Base-by-base conservation (phyloP, 176 grass and related monocot species). In the Ampelocalamus luodianensis region DNA sequence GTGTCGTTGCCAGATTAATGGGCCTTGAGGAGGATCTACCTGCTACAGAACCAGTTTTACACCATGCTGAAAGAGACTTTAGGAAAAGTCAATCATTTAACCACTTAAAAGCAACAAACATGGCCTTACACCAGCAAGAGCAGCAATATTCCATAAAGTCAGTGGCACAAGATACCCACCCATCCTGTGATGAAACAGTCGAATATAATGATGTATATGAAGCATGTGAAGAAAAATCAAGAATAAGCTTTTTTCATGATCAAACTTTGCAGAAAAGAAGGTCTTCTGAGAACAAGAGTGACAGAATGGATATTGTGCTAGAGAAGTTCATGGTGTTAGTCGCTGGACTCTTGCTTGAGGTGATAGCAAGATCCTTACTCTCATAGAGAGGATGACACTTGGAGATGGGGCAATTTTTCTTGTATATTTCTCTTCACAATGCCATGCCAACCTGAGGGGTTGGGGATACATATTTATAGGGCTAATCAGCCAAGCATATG, bases 1-100 rank as follows among this genome's bases (percentile, higher is more conserved):
- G 83, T 90, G 66, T 98, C 37, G 60, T 98, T 79, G 93, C 90
- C 50, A 90, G 87, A 91, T 83, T 98, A 86, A 98, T 98, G 96
- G 96, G 96, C 40, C 90, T 98, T 72, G 93, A 89, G 80, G 96
- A 96, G 26, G 88, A 98, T 73, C 68, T 90, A 56, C 73, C 93
- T 81, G 74, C 65, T 44, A 75, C 87, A 49, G 90, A 65, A 85
- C 73, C 72, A 77, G 78, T 80, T 79, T 23, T 87, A 61, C 32
- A 75, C 27, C 29, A 76, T 29, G 49, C 36, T 34, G 82, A 78
- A 40, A 78, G 69, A 36, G 68, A 62, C 59, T 37, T 73, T 10
- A 50, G 74, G 24, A 29, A 69, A n/a, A 67, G 48, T 49, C 78
- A 77, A 46, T 87, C 82, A 45, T 72, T 10, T 14, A 64, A 64